Evolutionary conservation across 495 filamentous ascomycete genomes (phyloP).

Genomic region (Cladorrhinum samala): DNA sequence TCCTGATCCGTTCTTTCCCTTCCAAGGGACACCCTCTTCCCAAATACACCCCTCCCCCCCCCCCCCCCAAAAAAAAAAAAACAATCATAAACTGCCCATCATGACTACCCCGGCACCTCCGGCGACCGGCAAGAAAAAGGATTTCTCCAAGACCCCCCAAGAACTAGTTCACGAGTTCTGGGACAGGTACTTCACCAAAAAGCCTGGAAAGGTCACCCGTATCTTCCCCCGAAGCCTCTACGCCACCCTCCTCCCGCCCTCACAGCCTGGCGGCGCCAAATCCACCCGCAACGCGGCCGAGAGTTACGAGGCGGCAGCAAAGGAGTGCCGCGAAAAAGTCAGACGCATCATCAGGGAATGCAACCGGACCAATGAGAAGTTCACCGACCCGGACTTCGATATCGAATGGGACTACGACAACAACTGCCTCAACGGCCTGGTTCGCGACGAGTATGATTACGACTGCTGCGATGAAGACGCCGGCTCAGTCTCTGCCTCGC

Average conservation of each 20-base stretch:
- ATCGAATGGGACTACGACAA: slow-evolving; percentile 52
- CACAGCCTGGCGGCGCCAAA: slow-evolving; percentile 12
- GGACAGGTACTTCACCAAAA: slow-evolving; percentile 64
- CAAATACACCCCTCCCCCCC: too few relatives aligned
- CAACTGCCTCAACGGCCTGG: slow-evolving; percentile 26
- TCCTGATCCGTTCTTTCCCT: too few relatives aligned
- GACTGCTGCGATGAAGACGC: slow-evolving; percentile 2
- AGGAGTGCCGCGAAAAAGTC: slow-evolving; percentile 59
- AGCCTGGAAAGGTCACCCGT: slow-evolving; percentile 45
- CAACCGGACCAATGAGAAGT: slow-evolving; percentile 67
- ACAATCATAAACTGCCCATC: slow-evolving; percentile 44
- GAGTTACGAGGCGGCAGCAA: slow-evolving; percentile 58
- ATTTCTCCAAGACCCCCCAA: slow-evolving; percentile 52
- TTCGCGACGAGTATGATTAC: slow-evolving; percentile 5
- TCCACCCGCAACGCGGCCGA: slow-evolving; percentile 28
- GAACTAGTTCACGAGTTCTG: slow-evolving; percentile 71
- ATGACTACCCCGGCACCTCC: slow-evolving; percentile 62
- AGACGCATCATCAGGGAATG: slow-evolving; percentile 67
- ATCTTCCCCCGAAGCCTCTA: slow-evolving; percentile 2
- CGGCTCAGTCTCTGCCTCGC: slow-evolving; percentile 22
- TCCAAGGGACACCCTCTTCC: too few relatives aligned
- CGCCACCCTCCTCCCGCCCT: slow-evolving; percentile 21
- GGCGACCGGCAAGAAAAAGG: slow-evolving; percentile 58
- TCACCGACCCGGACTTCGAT: slow-evolving; percentile 72
- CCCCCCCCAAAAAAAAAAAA: too few relatives aligned